These are phyloP conservation scores for Crithidia acanthocephali DNA, from an alignment of 208 protist species.

Conservation along the genomic window DNA sequence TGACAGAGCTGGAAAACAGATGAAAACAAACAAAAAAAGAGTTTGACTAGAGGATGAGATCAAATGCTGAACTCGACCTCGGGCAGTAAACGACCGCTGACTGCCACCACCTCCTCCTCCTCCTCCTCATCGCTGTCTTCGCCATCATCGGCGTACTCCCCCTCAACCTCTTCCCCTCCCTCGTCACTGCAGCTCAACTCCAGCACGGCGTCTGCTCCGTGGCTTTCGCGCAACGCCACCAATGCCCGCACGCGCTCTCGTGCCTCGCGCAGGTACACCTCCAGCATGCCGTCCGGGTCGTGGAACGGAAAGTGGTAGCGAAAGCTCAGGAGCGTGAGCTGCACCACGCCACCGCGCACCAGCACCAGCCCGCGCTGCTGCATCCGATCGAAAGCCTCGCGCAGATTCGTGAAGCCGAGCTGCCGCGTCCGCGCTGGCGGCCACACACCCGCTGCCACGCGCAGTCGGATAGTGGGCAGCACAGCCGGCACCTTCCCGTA, in stretches of 20 bases:
- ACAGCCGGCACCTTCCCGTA: slow-evolving; percentile 45
- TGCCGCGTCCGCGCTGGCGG: slow-evolving; percentile 20
- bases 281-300: slow-evolving; percentile 63
- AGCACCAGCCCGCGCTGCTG: slow-evolving; percentile 52
- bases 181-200: not conserved
- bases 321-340: slow-evolving; percentile 76
- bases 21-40: not conserved
- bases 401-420: slow-evolving; percentile 46
- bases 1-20: not conserved
- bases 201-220: not conserved
- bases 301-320: slow-evolving; percentile 86
- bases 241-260: slow-evolving; percentile 27
- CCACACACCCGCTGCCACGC: slow-evolving; percentile 37
- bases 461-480: slow-evolving; percentile 55
- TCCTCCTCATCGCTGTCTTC: slow-evolving; percentile 30
- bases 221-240: not conserved
- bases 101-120: not conserved
- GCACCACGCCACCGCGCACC: slow-evolving; percentile 38
- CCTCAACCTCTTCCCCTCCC: slow-evolving; percentile 22
- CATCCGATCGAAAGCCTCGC: slow-evolving; percentile 51
- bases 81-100: slow-evolving; percentile 36
- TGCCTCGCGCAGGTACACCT: slow-evolving; percentile 40
- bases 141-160: slow-evolving; percentile 13
- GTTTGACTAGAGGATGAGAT: not conserved
- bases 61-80: slow-evolving; percentile 60